phyloP scores from a whole-genome alignment of 106 monocot species.

The Chionographis japonica region DNA sequence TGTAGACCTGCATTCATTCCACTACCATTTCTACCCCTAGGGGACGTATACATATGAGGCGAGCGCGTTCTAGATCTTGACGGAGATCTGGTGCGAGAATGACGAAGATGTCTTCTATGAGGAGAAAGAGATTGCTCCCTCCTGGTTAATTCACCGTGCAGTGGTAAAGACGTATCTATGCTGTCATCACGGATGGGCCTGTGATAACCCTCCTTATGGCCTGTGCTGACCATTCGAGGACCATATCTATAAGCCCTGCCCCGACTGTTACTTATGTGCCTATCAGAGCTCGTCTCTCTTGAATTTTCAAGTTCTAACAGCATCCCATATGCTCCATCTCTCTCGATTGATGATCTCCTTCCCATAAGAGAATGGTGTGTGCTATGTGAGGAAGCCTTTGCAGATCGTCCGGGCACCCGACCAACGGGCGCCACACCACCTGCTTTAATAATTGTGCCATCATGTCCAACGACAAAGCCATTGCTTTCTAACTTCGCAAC shows the following conservation, averaged over 20 bases:
- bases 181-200: slow-evolving; percentile 20
- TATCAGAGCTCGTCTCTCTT: slow-evolving; percentile 45
- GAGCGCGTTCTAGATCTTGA: slow-evolving; percentile 80
- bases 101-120: slow-evolving; percentile 26
- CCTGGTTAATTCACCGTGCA: slow-evolving; percentile 19
- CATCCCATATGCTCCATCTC: slow-evolving; percentile 29
- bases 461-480: slow-evolving; percentile 82
- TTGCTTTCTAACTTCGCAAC: slow-evolving; percentile 77
- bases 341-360: slow-evolving; percentile 39
- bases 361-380: slow-evolving; percentile 10
- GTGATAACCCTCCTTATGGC: slow-evolving; percentile 26
- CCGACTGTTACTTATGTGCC: slow-evolving; percentile 13
- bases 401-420: slow-evolving; percentile 7
- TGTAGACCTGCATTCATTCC: slow-evolving; percentile 18
- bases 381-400: slow-evolving; percentile 23
- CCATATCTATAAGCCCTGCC: slow-evolving; percentile 33
- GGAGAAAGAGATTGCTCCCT: slow-evolving; percentile 57
- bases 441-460: slow-evolving; percentile 78
- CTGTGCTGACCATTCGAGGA: slow-evolving; percentile 10
- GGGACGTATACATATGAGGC: slow-evolving; percentile 50
- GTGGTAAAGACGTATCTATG: slow-evolving; percentile 10
- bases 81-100: slow-evolving; percentile 46
- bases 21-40: slow-evolving; percentile 27
- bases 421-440: slow-evolving; percentile 15
- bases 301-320: slow-evolving; percentile 6